Evolutionary conservation across 176 grass and related monocot genomes (phyloP).

Genomic region (Musa itinerans): DNA sequence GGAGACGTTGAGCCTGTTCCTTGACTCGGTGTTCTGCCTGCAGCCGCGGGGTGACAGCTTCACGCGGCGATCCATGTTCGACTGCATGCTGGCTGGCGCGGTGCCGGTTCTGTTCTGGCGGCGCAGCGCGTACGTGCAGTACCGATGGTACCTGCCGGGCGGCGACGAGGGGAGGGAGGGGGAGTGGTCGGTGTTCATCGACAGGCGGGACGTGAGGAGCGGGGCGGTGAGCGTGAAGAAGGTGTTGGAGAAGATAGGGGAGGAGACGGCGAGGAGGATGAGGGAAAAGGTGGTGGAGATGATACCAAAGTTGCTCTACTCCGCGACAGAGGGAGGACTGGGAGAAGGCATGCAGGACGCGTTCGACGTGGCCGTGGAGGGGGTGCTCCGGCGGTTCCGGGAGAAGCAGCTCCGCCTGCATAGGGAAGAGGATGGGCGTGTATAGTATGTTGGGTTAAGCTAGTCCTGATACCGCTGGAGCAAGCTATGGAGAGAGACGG

Average conservation of each 20-base stretch:
- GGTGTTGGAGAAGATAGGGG: constrained; percentile 46
- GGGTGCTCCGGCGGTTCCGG: constrained; percentile 47
- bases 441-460: too few relatives aligned
- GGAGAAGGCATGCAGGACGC: constrained; percentile 57
- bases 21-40: constrained; percentile 75
- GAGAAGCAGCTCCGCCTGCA: constrained; percentile 3
- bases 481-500: too few relatives aligned
- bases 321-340: constrained; percentile 32
- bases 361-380: constrained; percentile 45
- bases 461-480: too few relatives aligned
- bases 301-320: constrained; percentile 77
- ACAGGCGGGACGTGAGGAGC: constrained; percentile 36
- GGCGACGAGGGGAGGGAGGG: constrained; percentile 16
- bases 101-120: constrained; percentile 89
- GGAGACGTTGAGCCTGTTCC: constrained; percentile 51
- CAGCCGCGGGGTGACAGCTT: constrained; percentile 92
- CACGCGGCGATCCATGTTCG: constrained; percentile 82
- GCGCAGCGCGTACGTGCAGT: constrained; percentile 66
- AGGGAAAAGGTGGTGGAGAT: constrained; percentile 66
- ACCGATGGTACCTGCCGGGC: constrained; percentile 54
- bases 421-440: background rate
- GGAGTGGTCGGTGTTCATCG: constrained; percentile 89
- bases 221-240: constrained; percentile 48
- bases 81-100: constrained; percentile 85
- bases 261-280: constrained; percentile 51